These are phyloP conservation scores for Trametes versicolor DNA, from an alignment of 1,284 basidiomycete species.

Conservation along the genomic window DNA sequence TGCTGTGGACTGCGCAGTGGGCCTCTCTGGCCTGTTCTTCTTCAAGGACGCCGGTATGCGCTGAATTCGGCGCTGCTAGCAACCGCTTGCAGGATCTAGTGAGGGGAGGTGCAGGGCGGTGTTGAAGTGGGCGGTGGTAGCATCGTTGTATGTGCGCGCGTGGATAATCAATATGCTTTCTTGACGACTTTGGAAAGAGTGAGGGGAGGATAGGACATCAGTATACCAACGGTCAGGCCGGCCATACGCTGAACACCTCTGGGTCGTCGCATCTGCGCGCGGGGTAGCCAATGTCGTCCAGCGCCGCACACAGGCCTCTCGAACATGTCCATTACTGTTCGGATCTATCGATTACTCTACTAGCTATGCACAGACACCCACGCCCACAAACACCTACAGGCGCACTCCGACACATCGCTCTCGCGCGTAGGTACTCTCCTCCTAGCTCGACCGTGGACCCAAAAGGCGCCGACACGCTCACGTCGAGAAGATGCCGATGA, in stretches of 20 bases:
- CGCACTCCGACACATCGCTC: constrained; percentile 21
- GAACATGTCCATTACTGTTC: constrained; percentile 12
- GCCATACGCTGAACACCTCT: too few species aligned
- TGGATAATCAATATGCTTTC: neutral
- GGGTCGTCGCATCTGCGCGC: too few species aligned
- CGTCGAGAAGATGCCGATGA: constrained; percentile 84
- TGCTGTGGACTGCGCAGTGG: constrained; percentile 4
- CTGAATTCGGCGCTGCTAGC: neutral
- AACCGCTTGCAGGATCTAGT: neutral
- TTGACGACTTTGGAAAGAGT: too few species aligned
- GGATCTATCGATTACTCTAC: constrained; percentile 1
- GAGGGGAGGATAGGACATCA: too few species aligned
- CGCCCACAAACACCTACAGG: neutral
- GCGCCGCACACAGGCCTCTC: neutral
- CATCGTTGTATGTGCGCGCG: neutral
- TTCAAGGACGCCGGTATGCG: constrained; percentile 9
- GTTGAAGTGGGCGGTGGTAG: neutral
- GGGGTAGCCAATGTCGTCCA: too few species aligned
- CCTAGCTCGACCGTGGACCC: neutral
- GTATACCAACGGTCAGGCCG: too few species aligned
- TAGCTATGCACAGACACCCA: neutral
- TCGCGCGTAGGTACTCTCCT: constrained; percentile 9
- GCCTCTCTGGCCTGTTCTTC: constrained; percentile 31
- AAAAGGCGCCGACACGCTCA: constrained; percentile 44
- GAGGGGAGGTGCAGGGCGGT: neutral